phyloP scores from a whole-genome alignment of 768 basidiomycete species.

The Butyriboletus loyo region DNA sequence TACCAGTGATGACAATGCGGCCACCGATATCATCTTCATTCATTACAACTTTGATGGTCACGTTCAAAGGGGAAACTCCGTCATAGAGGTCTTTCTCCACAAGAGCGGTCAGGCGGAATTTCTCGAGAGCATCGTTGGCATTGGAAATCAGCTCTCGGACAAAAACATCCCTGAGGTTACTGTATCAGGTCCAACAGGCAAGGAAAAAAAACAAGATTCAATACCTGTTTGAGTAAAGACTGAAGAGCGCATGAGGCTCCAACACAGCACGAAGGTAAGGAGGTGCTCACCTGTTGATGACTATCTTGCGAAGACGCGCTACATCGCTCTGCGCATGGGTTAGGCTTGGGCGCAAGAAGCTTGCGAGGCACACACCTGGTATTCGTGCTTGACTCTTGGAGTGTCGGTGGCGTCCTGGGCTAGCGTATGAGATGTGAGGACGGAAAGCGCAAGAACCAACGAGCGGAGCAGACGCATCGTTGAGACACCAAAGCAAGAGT shows the following conservation, averaged over 20 bases:
- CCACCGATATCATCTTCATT: constrained; percentile 67
- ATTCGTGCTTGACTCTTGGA: constrained; percentile 60
- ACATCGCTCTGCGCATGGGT: constrained; percentile 73
- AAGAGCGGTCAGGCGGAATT: constrained; percentile 81
- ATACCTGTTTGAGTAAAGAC: constrained; percentile 82
- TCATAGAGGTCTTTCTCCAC: constrained; percentile 73
- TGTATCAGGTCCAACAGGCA: neutral
- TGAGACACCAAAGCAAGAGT: constrained; percentile 2
- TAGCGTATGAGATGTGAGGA: constrained; percentile 43
- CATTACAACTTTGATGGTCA: constrained; percentile 79
- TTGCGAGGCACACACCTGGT: constrained; percentile 50
- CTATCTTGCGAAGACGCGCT: constrained; percentile 86
- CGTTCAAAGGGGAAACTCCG: constrained; percentile 73
- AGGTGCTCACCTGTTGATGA: constrained; percentile 72
- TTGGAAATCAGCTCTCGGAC: constrained; percentile 91
- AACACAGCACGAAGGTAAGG: neutral
- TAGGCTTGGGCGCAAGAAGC: neutral
- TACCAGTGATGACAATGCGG: constrained; percentile 72
- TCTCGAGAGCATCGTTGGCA: constrained; percentile 96
- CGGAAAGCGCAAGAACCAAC: constrained; percentile 46
- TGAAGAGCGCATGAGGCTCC: constrained; percentile 30
- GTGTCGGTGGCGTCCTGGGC: constrained; percentile 45
- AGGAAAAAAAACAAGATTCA: constrained; percentile 4
- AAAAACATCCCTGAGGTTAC: constrained; percentile 63
- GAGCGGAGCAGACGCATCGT: constrained; percentile 59